Percentiles rank a stretch among this genome's conserved stretches.
phyloP scores from a whole-genome alignment of 176 grass and related monocot species.

The Alopecurus myosuroides region DNA sequence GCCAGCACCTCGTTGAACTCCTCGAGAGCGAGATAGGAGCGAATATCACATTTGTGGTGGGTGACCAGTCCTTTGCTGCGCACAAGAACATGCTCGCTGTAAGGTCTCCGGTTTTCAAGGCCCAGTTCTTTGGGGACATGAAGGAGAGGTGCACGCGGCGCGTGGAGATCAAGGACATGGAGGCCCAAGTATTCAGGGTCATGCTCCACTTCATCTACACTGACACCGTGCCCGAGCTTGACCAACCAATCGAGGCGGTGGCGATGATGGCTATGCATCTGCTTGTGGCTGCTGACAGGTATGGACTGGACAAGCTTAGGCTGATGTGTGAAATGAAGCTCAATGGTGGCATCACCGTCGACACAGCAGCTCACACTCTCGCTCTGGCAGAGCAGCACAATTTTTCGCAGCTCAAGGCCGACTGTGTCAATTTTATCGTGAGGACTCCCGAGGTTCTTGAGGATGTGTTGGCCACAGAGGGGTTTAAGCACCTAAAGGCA shows the following conservation, averaged over 20 bases:
- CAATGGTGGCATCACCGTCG: background rate
- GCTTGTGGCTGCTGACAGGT: slow-evolving; percentile 35
- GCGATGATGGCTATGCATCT: background rate
- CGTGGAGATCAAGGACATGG: background rate
- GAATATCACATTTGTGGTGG: too few relatives aligned
- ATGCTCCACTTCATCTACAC: slow-evolving; percentile 48
- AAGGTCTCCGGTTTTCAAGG: background rate
- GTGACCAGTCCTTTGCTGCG: too few relatives aligned
- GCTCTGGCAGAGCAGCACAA: slow-evolving; percentile 39
- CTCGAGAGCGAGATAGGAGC: too few relatives aligned
- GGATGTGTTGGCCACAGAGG: background rate
- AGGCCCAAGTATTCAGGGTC: slow-evolving; percentile 14
- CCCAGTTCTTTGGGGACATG: background rate
- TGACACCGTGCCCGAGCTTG: slow-evolving; percentile 22
- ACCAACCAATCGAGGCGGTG: background rate
- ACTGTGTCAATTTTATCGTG: slow-evolving; percentile 40
- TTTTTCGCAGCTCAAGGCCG: slow-evolving; percentile 33
- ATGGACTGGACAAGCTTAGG: slow-evolving; percentile 35
- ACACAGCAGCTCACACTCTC: slow-evolving; percentile 28
- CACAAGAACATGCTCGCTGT: background rate
- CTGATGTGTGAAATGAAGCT: slow-evolving; percentile 34
- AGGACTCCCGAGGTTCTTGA: background rate
- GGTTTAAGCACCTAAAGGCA: background rate
- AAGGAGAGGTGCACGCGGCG: background rate
- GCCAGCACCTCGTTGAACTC: too few relatives aligned